Conservation (phyloP, 2,329 filamentous ascomycete species). For the Monosporascus sp. region DNA sequence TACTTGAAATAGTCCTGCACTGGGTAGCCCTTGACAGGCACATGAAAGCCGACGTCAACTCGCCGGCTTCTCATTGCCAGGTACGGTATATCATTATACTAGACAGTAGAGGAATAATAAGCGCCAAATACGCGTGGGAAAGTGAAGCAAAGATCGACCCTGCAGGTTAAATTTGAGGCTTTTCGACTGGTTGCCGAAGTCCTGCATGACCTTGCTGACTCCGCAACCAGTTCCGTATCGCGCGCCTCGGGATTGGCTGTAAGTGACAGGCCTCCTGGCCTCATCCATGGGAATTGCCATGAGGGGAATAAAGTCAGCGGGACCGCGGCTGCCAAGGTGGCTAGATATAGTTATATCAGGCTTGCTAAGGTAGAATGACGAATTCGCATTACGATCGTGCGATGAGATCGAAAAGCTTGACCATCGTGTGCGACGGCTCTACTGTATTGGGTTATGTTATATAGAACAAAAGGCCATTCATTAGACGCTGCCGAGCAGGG, state of each 20-base stretch:
- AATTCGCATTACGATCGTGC: not conserved
- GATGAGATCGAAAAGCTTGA: not conserved
- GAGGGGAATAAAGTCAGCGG: not conserved
- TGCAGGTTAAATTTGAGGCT: constrained; percentile 14
- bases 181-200: constrained; percentile 12
- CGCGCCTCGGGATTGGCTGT: not conserved
- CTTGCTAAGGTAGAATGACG: not conserved
- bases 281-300: not conserved
- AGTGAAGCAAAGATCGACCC: constrained; percentile 13
- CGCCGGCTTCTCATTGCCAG: too few relatives aligned
- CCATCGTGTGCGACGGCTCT: too few relatives aligned
- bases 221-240: constrained; percentile 9
- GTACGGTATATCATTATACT: not conserved
- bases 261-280: not conserved
- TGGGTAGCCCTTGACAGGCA: too few relatives aligned
- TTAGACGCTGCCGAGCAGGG: too few relatives aligned
- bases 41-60: too few relatives aligned
- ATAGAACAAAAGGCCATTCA: too few relatives aligned
- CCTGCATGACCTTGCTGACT: constrained; percentile 20
- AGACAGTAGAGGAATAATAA: not conserved
- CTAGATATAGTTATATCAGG: not conserved
- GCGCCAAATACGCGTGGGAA: not conserved
- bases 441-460: too few relatives aligned
- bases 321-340: not conserved
- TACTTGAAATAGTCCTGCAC: too few relatives aligned